A percentile compares a stretch with the other conserved stretches of the same genome.
Conservation (phyloP, 75 land plant genomes). For the Picea sitchensis region DNA sequence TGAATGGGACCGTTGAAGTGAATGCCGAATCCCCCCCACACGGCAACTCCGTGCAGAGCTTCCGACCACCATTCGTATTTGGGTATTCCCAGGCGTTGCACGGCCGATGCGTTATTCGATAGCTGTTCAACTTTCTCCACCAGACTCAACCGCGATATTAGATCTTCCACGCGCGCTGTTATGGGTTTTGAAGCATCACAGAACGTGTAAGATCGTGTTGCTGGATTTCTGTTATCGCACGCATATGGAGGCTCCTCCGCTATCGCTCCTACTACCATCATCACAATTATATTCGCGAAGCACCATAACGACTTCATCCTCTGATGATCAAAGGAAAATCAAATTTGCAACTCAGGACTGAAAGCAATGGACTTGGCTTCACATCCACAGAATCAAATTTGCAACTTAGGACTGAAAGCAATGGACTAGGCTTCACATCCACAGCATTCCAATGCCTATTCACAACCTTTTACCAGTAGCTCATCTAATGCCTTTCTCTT, state of each 20-base stretch:
- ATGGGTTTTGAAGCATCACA: slow-evolving; percentile 53
- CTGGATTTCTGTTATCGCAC: slow-evolving; percentile 48
- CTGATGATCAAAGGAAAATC: not conserved
- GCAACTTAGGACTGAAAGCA: too few relatives aligned
- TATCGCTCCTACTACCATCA: not conserved
- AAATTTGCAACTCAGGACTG: too few relatives aligned
- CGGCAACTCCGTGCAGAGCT: slow-evolving; percentile 74
- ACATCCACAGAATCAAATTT: too few relatives aligned
- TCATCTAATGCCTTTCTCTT: too few relatives aligned
- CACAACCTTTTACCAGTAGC: too few relatives aligned
- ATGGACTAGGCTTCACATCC: too few relatives aligned
- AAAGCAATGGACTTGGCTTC: too few relatives aligned
- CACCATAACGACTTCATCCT: not conserved
- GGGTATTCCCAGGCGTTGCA: slow-evolving; percentile 79
- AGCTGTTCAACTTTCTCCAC: slow-evolving; percentile 77
- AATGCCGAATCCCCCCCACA: slow-evolving; percentile 51
- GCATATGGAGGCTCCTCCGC: slow-evolving; percentile 43
- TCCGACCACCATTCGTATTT: slow-evolving; percentile 91
- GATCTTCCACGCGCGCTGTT: slow-evolving; percentile 41
- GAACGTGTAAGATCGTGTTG: slow-evolving; percentile 35
- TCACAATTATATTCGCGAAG: not conserved
- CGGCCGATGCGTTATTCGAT: slow-evolving; percentile 49
- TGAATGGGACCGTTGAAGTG: too few relatives aligned
- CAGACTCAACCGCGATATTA: slow-evolving; percentile 64
- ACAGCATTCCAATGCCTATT: too few relatives aligned